Evolutionary conservation across 1,284 basidiomycete species (phyloP), one percentile per base, ranked within the genome.

Genomic region (Ustilago xerochloae): DNA sequence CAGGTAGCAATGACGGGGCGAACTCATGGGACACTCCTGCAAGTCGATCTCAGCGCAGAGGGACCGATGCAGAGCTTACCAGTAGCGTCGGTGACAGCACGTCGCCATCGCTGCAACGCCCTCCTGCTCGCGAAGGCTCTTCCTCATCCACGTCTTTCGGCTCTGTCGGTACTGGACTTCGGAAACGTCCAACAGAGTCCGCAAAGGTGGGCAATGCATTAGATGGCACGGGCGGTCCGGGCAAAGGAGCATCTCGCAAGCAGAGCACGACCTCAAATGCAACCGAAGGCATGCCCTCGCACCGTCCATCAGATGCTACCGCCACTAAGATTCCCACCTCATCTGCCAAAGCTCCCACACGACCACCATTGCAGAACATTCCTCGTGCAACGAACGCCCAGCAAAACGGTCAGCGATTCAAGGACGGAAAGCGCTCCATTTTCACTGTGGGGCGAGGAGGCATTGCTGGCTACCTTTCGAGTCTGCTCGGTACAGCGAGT

Each of bases 381-480:
- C 57, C 32, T 32, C 63, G 63, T 10, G 47, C 12, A 33, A 46
- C 41, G 22, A 43, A 43, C 4, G 41, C 41, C 12, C 65, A 51
- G 8, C 56, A 55, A 12, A 33, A 41, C 16, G 47, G 51, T 6
- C 46, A 61, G 9, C 58, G 61, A 24, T 29, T 33, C 35, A 69
- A 60, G 33, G 65, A 73, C 4, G 70, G 61, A 30, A 64, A 63
- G 33, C 73, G 70, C 9, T 79, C 80, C 30, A 83, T 99, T 29
- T 99, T 96, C 85, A 96, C 92, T 1, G 92, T 97, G 24, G 97
- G 96, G 8, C 71, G 81, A 79, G 96, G 96, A 59, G 96, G 97
- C 0, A 96, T 99, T 57, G 96, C 96, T 2, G 97, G 97, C 4
- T 99, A 99, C 84, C 88, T 99, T n/a, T 93, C 94, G 15, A 95